Evolutionary conservation across 2,329 filamentous ascomycete genomes (phyloP), one percentile per base, ranked within the genome.

Genomic region (Coleophoma crateriformis): DNA sequence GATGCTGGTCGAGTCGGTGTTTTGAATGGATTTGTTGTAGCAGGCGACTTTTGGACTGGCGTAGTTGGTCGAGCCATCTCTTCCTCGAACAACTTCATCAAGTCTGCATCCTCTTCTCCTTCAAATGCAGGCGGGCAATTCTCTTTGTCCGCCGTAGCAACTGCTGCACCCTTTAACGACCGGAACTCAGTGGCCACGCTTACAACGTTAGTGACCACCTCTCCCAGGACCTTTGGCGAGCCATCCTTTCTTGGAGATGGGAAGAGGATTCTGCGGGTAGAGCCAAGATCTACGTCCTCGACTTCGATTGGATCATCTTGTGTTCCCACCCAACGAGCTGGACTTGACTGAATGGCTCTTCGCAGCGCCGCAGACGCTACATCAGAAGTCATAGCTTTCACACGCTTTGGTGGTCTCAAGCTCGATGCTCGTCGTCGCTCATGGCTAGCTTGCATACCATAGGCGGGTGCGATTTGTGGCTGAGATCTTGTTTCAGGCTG

Each of bases 161-260:
- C 22, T 11, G 52, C 46, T 33, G 37, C 38, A 37, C 57, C 54
- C 43, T 66, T 64, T 17, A 55, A 45, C 7, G 53, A 55, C 33
- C 67, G 64, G 33, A 63, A 63, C 20, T 71, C 69, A 3, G 68
- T 62, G 14, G 67, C 60, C 4, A 72, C 70, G 51, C 75, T 72
- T 39, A 78, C 69, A 46, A 75, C 63, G 56, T 84, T 84, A 14
- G 76, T 69, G 13, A 73, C 67, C 38, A 81, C 64, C 58, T 84
- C 80, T 45, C 78, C 76, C 2, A 88, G 72, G 19, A 79, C 76
- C 62, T 82, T 88, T 1, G 76, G 69, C 42, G 80, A 73, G 34
- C 77, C 79, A 32, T 82, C 78, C 56, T 85, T 86, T 40, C 83
- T 77, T 2, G 88, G 88, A 0, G 87, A 90, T 1, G 88, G 86